These are phyloP conservation scores for Triticum dicoccoides DNA, from an alignment of 176 grass and related monocot genomes.

Conservation along the genomic window DNA sequence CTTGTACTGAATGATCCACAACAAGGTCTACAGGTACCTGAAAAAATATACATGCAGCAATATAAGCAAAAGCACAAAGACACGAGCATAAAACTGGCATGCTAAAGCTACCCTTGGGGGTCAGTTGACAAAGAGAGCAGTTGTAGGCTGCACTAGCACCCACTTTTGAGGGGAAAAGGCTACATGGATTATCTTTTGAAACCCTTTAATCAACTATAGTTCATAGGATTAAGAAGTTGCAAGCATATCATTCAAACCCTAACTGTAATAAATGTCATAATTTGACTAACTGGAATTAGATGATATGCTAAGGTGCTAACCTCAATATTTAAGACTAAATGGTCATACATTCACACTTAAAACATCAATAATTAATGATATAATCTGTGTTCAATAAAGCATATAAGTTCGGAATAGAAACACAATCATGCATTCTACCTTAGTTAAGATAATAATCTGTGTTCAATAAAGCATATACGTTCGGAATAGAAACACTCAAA, in stretches of 20 bases:
- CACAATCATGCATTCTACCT: background rate
- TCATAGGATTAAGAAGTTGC: background rate
- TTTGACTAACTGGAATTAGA: background rate
- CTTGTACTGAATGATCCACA: constrained; percentile 97
- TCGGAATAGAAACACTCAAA: background rate
- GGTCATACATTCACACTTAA: background rate
- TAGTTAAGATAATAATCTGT: background rate
- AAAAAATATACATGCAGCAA: constrained; percentile 7
- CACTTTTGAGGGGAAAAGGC: background rate
- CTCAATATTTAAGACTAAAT: background rate
- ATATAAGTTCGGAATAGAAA: background rate
- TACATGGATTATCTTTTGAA: background rate
- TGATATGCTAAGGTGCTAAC: background rate
- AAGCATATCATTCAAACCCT: background rate
- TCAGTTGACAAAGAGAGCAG: background rate
- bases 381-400: background rate
- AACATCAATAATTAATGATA: background rate
- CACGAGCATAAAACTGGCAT: background rate
- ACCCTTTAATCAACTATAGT: background rate
- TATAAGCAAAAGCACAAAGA: background rate
- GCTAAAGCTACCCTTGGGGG: background rate
- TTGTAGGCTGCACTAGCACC: background rate
- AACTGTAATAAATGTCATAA: background rate
- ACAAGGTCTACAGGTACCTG: constrained; percentile 98
- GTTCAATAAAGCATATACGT: background rate